Base-by-base conservation (phyloP, 2,329 filamentous ascomycete species). In the Chaetomiaceae sp. region DNA sequence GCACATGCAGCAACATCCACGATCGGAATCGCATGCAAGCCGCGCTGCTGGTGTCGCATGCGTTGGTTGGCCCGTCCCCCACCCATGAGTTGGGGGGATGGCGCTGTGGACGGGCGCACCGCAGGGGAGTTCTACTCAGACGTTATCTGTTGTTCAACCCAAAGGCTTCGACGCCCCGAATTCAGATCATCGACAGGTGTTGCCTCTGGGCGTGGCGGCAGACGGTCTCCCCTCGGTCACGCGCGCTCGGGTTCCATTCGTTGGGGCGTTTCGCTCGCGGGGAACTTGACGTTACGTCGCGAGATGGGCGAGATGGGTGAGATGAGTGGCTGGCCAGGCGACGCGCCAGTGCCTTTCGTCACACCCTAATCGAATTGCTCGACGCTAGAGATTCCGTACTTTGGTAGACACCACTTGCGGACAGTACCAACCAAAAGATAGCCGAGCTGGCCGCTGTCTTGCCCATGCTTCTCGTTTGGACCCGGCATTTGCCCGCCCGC, bases 401-500 rank as follows among this genome's bases (percentile, higher is more conserved):
- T n/a, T n/a, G n/a, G n/a, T n/a, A n/a, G n/a, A n/a, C n/a, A n/a
- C n/a, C n/a, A n/a, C n/a, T n/a, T n/a, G n/a, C n/a, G n/a, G n/a
- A n/a, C n/a, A n/a, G n/a, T n/a, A n/a, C n/a, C n/a, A n/a, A n/a
- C n/a, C n/a, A n/a, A n/a, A n/a, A n/a, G n/a, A n/a, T n/a, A n/a
- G n/a, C n/a, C n/a, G n/a, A n/a, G n/a, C n/a, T n/a, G n/a, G n/a
- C n/a, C n/a, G n/a, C n/a, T n/a, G n/a, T n/a, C n/a, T n/a, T n/a
- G n/a, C n/a, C n/a, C n/a, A n/a, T 12, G 12, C 25, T 14, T 19
- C 31, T 51, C 44, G 27, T 42, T 47, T 53, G 49, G 43, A 30
- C 44, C 48, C 56, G 56, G 55, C 56, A 56, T 49, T 51, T 57
- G 25, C 10, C 44, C 43, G 27, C 56, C 50, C 57, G 55, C 59